Percentiles rank a stretch among this genome's conserved stretches.
Evolutionary conservation across 2,329 filamentous ascomycete genomes (phyloP).

Genomic region (Pezizomycotina sp.): DNA sequence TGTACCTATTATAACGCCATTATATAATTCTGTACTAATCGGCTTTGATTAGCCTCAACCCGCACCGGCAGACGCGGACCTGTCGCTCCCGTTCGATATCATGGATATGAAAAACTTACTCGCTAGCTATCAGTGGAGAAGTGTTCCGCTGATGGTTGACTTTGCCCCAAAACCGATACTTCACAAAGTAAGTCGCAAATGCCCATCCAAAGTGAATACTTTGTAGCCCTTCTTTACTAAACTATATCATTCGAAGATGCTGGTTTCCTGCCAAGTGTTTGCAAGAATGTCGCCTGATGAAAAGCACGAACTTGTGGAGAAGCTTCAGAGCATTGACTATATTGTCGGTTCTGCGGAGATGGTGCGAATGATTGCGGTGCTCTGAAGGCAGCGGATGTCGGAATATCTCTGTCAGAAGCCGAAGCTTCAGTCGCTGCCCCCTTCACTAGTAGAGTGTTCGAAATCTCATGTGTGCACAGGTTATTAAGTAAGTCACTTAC

Average conservation of each 20-base stretch:
- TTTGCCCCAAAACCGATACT: conserved; percentile 69
- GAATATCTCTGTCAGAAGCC: conserved; percentile 90
- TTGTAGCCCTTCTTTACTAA: conserved; percentile 1
- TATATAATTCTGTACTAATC: background rate
- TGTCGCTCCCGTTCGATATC: conserved; percentile 71
- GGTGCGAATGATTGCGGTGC: conserved; percentile 96
- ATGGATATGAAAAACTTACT: conserved; percentile 69
- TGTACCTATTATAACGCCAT: conserved; percentile 20
- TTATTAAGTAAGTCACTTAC: conserved; percentile 64
- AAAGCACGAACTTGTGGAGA: conserved; percentile 94
- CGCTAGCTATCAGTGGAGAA: conserved; percentile 76
- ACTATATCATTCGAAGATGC: conserved; percentile 49
- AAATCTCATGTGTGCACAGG: conserved; percentile 86
- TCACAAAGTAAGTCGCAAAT: conserved; percentile 39
- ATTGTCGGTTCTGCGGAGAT: conserved; percentile 89
- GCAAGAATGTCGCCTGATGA: conserved; percentile 98
- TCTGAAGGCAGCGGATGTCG: conserved; percentile 90
- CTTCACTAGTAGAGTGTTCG: conserved; percentile 87
- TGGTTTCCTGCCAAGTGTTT: conserved; percentile 81
- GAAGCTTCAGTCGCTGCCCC: conserved; percentile 97
- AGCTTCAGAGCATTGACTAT: conserved; percentile 89
- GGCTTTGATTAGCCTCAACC: conserved; percentile 45
- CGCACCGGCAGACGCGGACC: conserved; percentile 53
- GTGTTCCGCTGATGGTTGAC: conserved; percentile 91
- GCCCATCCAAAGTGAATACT: background rate